Conservation (phyloP, 306 rosid genomes). For the Vicia faba region DNA sequence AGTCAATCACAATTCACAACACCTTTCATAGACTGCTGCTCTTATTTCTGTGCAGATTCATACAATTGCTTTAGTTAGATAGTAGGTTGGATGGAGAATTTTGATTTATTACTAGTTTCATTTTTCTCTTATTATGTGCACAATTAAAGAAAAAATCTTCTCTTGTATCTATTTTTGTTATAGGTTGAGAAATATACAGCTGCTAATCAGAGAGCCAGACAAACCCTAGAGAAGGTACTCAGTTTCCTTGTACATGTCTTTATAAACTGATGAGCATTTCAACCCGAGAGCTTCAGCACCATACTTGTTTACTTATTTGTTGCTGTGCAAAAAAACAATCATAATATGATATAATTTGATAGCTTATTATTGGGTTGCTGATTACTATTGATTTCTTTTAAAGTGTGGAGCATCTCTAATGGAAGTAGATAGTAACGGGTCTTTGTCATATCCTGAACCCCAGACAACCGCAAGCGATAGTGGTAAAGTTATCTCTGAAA, state of each 20-base stretch:
- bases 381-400: constrained; percentile 26
- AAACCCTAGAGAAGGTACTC: constrained; percentile 73
- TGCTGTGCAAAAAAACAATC: constrained; percentile 13
- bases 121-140: constrained; percentile 6
- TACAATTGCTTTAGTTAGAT: neutral
- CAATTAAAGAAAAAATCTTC: neutral
- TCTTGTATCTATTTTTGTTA: constrained; percentile 23
- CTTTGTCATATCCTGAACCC: constrained; percentile 71
- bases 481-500: constrained; percentile 52
- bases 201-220: constrained; percentile 68
- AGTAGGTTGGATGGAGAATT: constrained; percentile 9
- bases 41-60: neutral
- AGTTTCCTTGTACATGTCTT: neutral
- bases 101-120: neutral
- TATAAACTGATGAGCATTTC: too few relatives aligned
- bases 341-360: constrained; percentile 22
- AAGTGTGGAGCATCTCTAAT: constrained; percentile 78
- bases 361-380: constrained; percentile 33
- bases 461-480: constrained; percentile 54
- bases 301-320: neutral
- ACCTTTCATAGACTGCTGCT: constrained; percentile 10
- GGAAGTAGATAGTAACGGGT: constrained; percentile 78
- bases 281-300: constrained; percentile 4
- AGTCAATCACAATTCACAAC: constrained; percentile 20
- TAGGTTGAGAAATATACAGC: constrained; percentile 70